Evolutionary conservation across 2,329 filamentous ascomycete species (phyloP).

Genomic region (Drechslerella dactyloides): DNA sequence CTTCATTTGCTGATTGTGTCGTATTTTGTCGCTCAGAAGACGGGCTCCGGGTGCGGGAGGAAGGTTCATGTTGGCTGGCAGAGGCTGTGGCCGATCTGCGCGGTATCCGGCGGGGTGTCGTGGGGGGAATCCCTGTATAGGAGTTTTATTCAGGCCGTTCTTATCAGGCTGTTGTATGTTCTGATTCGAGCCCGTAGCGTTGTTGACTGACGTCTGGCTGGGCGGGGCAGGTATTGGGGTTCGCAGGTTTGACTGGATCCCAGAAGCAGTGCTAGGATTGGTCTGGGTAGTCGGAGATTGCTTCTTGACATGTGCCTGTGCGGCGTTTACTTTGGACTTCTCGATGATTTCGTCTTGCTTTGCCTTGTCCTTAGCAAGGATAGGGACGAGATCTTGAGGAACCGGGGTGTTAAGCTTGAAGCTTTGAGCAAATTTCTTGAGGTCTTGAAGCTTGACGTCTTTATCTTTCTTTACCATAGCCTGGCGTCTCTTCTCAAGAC

Average conservation of each 20-base stretch:
- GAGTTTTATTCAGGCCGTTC: constrained; percentile 43
- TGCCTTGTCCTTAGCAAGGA: constrained; percentile 92
- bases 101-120: constrained; percentile 47
- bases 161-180: constrained; percentile 38
- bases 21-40: constrained; percentile 61
- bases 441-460: constrained; percentile 87
- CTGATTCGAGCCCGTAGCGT: constrained; percentile 16
- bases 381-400: constrained; percentile 86
- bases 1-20: constrained; percentile 62
- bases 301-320: constrained; percentile 40
- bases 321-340: constrained; percentile 65
- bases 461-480: constrained; percentile 72
- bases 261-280: constrained; percentile 10
- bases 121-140: constrained; percentile 41
- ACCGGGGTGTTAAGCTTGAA: constrained; percentile 96
- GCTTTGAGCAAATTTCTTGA: constrained; percentile 90
- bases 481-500: constrained; percentile 62
- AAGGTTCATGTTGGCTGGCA: constrained; percentile 46
- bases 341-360: constrained; percentile 94
- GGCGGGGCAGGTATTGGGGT: constrained; percentile 43
- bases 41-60: constrained; percentile 33
- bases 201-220: constrained; percentile 30
- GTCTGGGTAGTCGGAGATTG: constrained; percentile 33
- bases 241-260: constrained; percentile 35
- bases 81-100: constrained; percentile 39